These are phyloP conservation scores for Schizophyllum amplum DNA, from an alignment of 1,284 basidiomycete genomes.

Conservation along the genomic window DNA sequence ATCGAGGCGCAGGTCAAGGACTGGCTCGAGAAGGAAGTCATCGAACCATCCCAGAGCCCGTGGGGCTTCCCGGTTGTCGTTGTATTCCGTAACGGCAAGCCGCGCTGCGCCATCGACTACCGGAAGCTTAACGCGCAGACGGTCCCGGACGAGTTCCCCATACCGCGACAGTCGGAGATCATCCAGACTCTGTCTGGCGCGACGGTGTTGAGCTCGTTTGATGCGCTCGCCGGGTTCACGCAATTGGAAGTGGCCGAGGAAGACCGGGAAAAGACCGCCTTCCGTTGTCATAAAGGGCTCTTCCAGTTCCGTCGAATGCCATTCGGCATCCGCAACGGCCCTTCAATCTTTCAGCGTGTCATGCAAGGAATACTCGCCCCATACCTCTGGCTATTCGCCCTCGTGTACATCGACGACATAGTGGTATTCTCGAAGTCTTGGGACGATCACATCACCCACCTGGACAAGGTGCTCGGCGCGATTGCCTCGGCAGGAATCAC, in stretches of 20 bases:
- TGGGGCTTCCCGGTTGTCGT: conserved; percentile 27
- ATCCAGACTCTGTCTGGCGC: conserved; percentile 24
- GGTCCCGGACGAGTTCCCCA: conserved; percentile 31
- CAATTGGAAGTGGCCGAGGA: conserved; percentile 25
- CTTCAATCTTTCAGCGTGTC: conserved; percentile 29
- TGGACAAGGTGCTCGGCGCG: conserved; percentile 22
- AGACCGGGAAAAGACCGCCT: conserved; percentile 28
- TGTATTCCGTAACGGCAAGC: conserved; percentile 24
- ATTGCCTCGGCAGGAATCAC: conserved; percentile 23
- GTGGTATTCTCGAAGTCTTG: conserved; percentile 25
- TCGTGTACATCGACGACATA: conserved; percentile 33
- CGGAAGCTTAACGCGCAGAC: conserved; percentile 24
- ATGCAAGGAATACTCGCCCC: conserved; percentile 30
- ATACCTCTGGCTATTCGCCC: conserved; percentile 29
- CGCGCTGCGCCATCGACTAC: conserved; percentile 25
- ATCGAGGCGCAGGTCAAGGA: conserved; percentile 24
- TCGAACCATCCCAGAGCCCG: conserved; percentile 25
- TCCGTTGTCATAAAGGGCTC: conserved; percentile 28
- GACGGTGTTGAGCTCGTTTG: conserved; percentile 25
- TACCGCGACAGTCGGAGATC: conserved; percentile 30
- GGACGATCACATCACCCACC: conserved; percentile 25
- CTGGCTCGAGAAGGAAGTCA: conserved; percentile 22
- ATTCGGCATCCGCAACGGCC: conserved; percentile 33
- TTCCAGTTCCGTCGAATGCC: conserved; percentile 34
- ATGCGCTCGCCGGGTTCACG: conserved; percentile 31